Evolutionary conservation across 2,329 filamentous ascomycete species (phyloP), one percentile per base, ranked within the genome.

Genomic region (Apiospora marii): DNA sequence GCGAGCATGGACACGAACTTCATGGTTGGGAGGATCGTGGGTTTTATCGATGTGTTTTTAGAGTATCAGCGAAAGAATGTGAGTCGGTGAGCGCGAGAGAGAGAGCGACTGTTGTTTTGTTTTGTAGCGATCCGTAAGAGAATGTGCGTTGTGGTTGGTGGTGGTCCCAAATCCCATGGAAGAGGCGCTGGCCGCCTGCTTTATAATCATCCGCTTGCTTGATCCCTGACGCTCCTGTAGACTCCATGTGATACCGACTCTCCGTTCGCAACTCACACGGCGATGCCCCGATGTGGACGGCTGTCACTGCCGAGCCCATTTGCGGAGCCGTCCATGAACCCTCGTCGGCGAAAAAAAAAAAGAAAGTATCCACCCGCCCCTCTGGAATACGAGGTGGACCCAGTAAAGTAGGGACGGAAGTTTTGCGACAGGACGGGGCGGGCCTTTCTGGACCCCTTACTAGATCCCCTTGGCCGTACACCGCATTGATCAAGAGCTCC

Each of bases 1-100:
- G 24, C 24, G 13, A 48, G 67, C 43, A 68, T 68, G 1, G 67
- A 48, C 1, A 68, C 2, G 43, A 68, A 68, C 67, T 68, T 68
- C 67, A 68, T 68, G 22, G 16, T 68, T 43, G 44, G 48, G 22
- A n/a, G 13, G 24, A 48, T 22, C 8, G 27, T 30, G 10, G 4
- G 7, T 61, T 10, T 3, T 13, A 10, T 0, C 46, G 16, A 22
- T 8, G 12, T 19, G 22, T 22, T 19, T 5, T 22, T 61, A 19
- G 4, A 19, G 4, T 37, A 37, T 6, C 22, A 37, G 30, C 8
- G 19, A 37, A 2, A 12, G 53, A 34, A 58, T 16, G 0, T 27
- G 4, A 34, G 13, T 49, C 19, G 16, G 24, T 34, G 27, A 14
- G 1, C n/a, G 46, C 19, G 1, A 10, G 37, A 10, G 6, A 19